Evolutionary conservation across 1,284 basidiomycete genomes (phyloP).

Genomic region (Entoloma clypeatum): DNA sequence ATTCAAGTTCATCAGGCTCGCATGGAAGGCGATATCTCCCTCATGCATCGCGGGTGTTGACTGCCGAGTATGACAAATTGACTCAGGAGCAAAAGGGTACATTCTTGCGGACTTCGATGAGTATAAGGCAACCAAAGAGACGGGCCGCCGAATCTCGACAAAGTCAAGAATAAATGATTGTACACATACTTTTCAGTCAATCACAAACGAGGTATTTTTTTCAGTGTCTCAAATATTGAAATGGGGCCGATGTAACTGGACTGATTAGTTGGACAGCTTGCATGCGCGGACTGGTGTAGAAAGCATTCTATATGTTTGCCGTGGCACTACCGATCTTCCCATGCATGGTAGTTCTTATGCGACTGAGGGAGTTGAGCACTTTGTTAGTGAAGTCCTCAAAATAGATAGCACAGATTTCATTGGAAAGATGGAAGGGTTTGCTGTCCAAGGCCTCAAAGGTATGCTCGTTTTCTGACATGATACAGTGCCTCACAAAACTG

Average conservation of each 20-base stretch:
- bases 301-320: constrained; percentile 2
- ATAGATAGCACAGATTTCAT: constrained; percentile 10
- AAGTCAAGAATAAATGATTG: constrained; percentile 9
- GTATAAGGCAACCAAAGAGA: constrained; percentile 7
- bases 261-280: constrained; percentile 6
- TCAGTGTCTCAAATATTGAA: neutral
- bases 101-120: constrained; percentile 10
- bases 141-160: constrained; percentile 4
- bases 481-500: too few species aligned
- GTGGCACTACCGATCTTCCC: constrained; percentile 7
- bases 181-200: constrained; percentile 1
- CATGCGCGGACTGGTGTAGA: constrained; percentile 11
- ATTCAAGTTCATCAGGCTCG: neutral
- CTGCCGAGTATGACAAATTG: neutral
- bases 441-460: constrained; percentile 12
- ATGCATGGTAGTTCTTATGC: constrained; percentile 4
- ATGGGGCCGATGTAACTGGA: neutral
- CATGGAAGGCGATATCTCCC: neutral
- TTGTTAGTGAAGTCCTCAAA: constrained; percentile 7
- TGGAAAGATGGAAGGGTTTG: constrained; percentile 10
- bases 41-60: neutral
- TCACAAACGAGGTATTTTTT: constrained; percentile 9
- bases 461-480: too few species aligned
- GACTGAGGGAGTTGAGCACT: constrained; percentile 9
- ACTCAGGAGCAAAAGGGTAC: neutral